These are phyloP conservation scores for Kodamaea nitidulidarum DNA, from an alignment of 805 yeast species.

Conservation along the genomic window DNA sequence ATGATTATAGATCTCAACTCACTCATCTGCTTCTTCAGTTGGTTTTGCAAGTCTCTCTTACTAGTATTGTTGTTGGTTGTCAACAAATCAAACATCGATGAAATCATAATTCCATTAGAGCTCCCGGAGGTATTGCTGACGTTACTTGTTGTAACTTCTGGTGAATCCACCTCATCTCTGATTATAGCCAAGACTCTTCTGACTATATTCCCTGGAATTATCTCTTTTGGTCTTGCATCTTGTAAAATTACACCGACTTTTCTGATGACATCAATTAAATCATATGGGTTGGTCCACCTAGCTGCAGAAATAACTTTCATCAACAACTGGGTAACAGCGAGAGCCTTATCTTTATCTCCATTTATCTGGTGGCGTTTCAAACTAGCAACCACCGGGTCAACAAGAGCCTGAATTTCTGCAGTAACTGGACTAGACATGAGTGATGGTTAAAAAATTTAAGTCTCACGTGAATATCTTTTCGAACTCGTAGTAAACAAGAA, in stretches of 20 bases:
- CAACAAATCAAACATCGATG: slow-evolving; percentile 83
- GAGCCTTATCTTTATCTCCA: slow-evolving; percentile 79
- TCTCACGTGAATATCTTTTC: slow-evolving; percentile 7
- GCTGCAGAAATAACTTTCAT: slow-evolving; percentile 87
- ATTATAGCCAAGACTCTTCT: slow-evolving; percentile 83
- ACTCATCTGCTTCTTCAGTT: slow-evolving; percentile 42
- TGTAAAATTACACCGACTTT: slow-evolving; percentile 65
- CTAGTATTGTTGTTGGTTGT: slow-evolving; percentile 40
- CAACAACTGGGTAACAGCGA: slow-evolving; percentile 80
- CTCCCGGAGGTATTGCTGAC: slow-evolving; percentile 25
- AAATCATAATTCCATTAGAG: slow-evolving; percentile 41
- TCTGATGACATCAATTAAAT: slow-evolving; percentile 68
- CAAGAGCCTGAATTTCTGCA: slow-evolving; percentile 31
- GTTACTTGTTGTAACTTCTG: slow-evolving; percentile 25
- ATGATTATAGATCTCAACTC: slow-evolving; percentile 83
- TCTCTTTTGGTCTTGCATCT: slow-evolving; percentile 84
- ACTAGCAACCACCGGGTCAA: slow-evolving; percentile 41
- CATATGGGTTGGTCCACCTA: slow-evolving; percentile 77
- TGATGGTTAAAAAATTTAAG: slow-evolving; percentile 6
- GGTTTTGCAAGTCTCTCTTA: slow-evolving; percentile 21
- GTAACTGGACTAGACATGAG: slow-evolving; percentile 6
- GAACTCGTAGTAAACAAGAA: background rate
- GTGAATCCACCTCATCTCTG: slow-evolving; percentile 65
- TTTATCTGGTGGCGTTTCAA: slow-evolving; percentile 80
- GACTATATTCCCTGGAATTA: slow-evolving; percentile 85